Evolutionary conservation across 208 protist genomes (phyloP).

Genomic region (Leishmania turanica): DNA sequence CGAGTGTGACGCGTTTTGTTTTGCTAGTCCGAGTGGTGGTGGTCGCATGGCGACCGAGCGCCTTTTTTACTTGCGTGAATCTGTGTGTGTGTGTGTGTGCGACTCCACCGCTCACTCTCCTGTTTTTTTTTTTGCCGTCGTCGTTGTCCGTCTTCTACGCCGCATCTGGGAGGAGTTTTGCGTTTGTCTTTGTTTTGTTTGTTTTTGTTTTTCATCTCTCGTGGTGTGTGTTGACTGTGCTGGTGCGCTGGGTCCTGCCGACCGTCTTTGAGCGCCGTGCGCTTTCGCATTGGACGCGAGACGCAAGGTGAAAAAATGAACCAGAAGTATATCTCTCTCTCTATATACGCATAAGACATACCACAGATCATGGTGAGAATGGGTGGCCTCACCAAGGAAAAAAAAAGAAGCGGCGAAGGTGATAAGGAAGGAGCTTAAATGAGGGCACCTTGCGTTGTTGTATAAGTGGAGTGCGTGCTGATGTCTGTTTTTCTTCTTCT

Average conservation of each 20-base stretch:
- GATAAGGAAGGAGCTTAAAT: neutral
- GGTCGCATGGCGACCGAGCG: no score
- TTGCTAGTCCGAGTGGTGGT: no score
- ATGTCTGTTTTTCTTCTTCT: neutral
- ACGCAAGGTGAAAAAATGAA: neutral
- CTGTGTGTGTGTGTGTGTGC: neutral
- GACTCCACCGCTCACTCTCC: neutral
- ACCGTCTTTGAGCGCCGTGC: neutral
- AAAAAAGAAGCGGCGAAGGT: neutral
- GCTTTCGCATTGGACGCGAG: slow-evolving; percentile 6
- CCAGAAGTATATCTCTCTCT: neutral
- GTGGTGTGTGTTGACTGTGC: neutral
- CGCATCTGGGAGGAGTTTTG: no score
- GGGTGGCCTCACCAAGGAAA: neutral
- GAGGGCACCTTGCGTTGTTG: neutral
- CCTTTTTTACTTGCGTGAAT: neutral
- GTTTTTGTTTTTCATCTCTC: neutral
- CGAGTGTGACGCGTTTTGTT: no score
- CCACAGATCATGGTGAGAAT: neutral
- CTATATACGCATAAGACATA: no score
- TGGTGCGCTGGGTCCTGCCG: neutral
- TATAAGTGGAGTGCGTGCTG: neutral
- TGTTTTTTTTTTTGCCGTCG: neutral
- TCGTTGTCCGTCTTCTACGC: neutral
- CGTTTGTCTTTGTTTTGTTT: neutral